A percentile compares a stretch with the other conserved stretches of the same genome.
These are phyloP conservation scores for Wickerhamiella sergipiensis DNA, from an alignment of 805 yeast genomes.

Conservation along the genomic window DNA sequence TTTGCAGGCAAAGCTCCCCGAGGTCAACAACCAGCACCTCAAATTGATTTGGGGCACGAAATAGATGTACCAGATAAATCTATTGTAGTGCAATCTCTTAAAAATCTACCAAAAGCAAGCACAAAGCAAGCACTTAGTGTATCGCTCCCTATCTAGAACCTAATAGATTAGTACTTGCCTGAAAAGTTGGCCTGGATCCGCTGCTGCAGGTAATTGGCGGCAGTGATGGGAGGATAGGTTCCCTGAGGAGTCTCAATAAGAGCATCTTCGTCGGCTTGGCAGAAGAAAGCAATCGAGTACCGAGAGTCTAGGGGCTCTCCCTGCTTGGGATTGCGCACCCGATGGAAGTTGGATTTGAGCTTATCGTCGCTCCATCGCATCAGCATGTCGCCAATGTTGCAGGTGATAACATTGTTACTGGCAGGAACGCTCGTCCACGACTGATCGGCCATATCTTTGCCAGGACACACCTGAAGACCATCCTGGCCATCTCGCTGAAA, in stretches of 20 bases:
- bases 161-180: neutral
- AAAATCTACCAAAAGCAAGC: no score
- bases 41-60: no score
- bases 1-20: neutral
- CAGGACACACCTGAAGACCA: constrained; percentile 13
- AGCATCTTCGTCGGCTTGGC: constrained; percentile 11
- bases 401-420: constrained; percentile 7
- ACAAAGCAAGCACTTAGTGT: no score
- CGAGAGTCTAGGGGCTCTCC: constrained; percentile 8
- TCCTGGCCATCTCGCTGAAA: constrained; percentile 12
- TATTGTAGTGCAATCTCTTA: no score
- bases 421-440: constrained; percentile 12
- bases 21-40: no score
- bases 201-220: constrained; percentile 5
- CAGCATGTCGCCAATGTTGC: constrained; percentile 14
- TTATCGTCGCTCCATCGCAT: constrained; percentile 13
- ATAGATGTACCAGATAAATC: no score
- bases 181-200: constrained; percentile 9
- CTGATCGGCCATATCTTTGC: constrained; percentile 3
- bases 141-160: no score
- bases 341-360: constrained; percentile 10
- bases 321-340: constrained; percentile 8
- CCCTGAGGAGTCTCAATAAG: constrained; percentile 6
- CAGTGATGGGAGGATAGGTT: constrained; percentile 8
- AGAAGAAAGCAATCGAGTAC: constrained; percentile 9